A percentile compares a stretch with the other conserved stretches of the same genome.
phyloP scores from a whole-genome alignment of 495 filamentous ascomycete genomes.

The Penicillium subrubescens region DNA sequence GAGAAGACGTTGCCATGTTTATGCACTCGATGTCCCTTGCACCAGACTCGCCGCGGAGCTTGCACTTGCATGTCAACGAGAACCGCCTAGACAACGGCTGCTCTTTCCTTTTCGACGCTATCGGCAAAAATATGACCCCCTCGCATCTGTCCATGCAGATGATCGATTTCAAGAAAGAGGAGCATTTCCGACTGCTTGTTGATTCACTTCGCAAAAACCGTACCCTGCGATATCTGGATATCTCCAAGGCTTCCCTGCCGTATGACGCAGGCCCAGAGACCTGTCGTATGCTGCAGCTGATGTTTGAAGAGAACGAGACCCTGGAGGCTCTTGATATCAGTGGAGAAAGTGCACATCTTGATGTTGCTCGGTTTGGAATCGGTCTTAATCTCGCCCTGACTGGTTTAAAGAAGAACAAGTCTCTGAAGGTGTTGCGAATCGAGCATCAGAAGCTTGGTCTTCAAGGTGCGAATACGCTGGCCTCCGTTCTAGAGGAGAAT shows the following conservation, averaged over 20 bases:
- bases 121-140: slow-evolving; percentile 65
- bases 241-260: slow-evolving; percentile 84
- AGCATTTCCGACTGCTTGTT: slow-evolving; percentile 72
- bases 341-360: slow-evolving; percentile 85
- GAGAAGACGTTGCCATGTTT: slow-evolving; percentile 74
- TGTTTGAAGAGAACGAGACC: slow-evolving; percentile 79
- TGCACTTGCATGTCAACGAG: slow-evolving; percentile 78
- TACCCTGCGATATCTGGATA: slow-evolving; percentile 76
- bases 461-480: slow-evolving; percentile 72
- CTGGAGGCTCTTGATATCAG: slow-evolving; percentile 82
- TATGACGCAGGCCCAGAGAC: slow-evolving; percentile 75
- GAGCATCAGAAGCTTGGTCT: slow-evolving; percentile 67
- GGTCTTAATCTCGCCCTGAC: slow-evolving; percentile 77
- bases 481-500: slow-evolving; percentile 76
- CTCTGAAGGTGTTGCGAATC: slow-evolving; percentile 74
- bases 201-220: slow-evolving; percentile 71
- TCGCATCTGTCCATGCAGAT: slow-evolving; percentile 77
- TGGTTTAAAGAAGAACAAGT: slow-evolving; percentile 74
- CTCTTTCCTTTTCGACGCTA: slow-evolving; percentile 67
- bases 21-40: slow-evolving; percentile 68
- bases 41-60: slow-evolving; percentile 56
- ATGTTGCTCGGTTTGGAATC: slow-evolving; percentile 80
- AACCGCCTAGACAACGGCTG: slow-evolving; percentile 79
- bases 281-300: slow-evolving; percentile 66
- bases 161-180: slow-evolving; percentile 81